These are phyloP conservation scores for Climacium dendroides DNA, from an alignment of 225 moss, liverwort and hornwort species.

Conservation along the genomic window DNA sequence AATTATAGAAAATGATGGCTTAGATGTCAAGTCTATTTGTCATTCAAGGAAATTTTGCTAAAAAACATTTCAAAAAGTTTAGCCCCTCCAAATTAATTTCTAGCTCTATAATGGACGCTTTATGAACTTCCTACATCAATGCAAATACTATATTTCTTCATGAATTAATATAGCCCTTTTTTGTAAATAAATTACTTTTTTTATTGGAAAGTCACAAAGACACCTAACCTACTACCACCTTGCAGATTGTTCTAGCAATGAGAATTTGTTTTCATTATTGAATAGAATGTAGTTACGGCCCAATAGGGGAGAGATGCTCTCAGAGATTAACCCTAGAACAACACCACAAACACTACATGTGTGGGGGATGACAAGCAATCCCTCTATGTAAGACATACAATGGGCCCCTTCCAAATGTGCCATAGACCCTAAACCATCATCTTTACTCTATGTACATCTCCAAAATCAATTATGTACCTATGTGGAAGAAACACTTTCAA, in stretches of 20 bases:
- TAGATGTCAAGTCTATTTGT: not conserved
- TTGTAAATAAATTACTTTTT: not conserved
- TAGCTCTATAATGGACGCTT: accelerated
- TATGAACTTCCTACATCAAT: accelerated
- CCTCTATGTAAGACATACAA: not conserved
- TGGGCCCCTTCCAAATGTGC: too few relatives aligned
- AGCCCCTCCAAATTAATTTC: not conserved
- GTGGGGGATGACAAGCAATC: not conserved
- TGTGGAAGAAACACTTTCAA: too few relatives aligned
- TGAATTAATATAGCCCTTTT: accelerated
- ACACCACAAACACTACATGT: accelerated
- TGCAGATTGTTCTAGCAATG: not conserved
- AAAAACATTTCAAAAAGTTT: not conserved
- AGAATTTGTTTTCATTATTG: not conserved
- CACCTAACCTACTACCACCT: accelerated
- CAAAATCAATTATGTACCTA: too few relatives aligned
- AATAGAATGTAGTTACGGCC: accelerated
- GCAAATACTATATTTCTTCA: not conserved
- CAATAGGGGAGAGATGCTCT: accelerated
- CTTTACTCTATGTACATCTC: too few relatives aligned
- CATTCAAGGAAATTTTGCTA: accelerated
- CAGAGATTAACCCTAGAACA: accelerated
- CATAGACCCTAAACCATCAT: too few relatives aligned
- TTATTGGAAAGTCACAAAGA: not conserved
- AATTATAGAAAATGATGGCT: not conserved